Percentiles rank a stretch among this genome's conserved stretches.
Evolutionary conservation across 2,329 filamentous ascomycete genomes (phyloP).

Genomic region (Ascomycota sp.): DNA sequence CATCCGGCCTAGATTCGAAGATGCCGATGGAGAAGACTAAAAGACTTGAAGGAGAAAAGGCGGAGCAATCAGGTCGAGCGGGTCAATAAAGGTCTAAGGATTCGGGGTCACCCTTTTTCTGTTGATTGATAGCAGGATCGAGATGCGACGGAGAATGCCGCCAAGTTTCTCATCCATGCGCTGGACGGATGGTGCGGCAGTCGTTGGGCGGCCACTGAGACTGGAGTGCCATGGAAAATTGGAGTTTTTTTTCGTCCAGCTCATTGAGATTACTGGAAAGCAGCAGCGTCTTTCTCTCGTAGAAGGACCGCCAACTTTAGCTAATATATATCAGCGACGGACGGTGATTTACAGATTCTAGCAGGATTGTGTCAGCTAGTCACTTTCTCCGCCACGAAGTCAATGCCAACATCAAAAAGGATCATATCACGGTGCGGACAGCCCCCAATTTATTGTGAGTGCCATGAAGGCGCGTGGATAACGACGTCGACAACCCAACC

Average conservation of each 20-base stretch:
- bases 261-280: slow-evolving; percentile 32
- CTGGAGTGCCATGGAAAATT: too few relatives aligned
- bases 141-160: too few relatives aligned
- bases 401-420: slow-evolving; percentile 81
- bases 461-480: slow-evolving; percentile 73
- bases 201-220: too few relatives aligned
- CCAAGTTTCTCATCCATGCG: too few relatives aligned
- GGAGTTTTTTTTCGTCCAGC: slow-evolving; percentile 16
- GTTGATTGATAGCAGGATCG: too few relatives aligned
- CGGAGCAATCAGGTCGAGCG: too few relatives aligned
- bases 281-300: slow-evolving; percentile 33
- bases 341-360: background rate
- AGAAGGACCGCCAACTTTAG: slow-evolving; percentile 35
- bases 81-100: too few relatives aligned
- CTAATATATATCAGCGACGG: slow-evolving; percentile 6
- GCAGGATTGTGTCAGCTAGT: background rate
- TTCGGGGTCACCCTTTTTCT: too few relatives aligned
- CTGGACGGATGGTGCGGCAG: too few relatives aligned
- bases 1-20: slow-evolving; percentile 1
- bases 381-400: slow-evolving; percentile 88
- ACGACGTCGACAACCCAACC: slow-evolving; percentile 38
- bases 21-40: background rate
- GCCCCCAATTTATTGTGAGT: slow-evolving; percentile 80
- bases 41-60: background rate
- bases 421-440: slow-evolving; percentile 66